These are phyloP conservation scores for Agrocybe praecox DNA, from an alignment of 768 basidiomycete genomes.

Conservation along the genomic window DNA sequence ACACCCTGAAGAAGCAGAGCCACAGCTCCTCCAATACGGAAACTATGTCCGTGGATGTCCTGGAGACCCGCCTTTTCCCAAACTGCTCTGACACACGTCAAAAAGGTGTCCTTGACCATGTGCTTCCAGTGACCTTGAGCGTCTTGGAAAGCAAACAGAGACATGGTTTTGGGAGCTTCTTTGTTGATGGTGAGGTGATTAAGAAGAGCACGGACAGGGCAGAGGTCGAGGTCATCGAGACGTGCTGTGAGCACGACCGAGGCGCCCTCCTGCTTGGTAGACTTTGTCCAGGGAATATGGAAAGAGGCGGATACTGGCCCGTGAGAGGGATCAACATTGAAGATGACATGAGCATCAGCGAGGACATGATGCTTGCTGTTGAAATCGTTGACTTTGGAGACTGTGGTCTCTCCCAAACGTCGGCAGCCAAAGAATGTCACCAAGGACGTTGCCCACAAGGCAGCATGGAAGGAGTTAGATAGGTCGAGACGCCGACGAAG, in stretches of 20 bases:
- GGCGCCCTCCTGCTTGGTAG: conserved; percentile 15
- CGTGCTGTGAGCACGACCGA: conserved; percentile 12
- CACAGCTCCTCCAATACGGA: conserved; percentile 33
- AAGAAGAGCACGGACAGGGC: conserved; percentile 16
- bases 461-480: conserved; percentile 27
- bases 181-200: conserved; percentile 23
- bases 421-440: conserved; percentile 37
- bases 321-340: conserved; percentile 4
- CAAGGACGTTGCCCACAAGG: conserved; percentile 35
- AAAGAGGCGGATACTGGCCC: conserved; percentile 10
- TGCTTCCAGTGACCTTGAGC: not conserved
- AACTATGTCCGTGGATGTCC: conserved; percentile 26
- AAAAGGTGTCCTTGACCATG: not conserved
- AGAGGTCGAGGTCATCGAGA: conserved; percentile 7
- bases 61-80: conserved; percentile 10
- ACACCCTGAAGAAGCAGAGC: conserved; percentile 28
- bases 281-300: conserved; percentile 21
- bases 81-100: not conserved
- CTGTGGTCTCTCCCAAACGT: conserved; percentile 28
- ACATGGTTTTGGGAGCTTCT: conserved; percentile 15
- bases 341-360: not conserved
- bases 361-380: not conserved
- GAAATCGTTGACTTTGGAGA: conserved; percentile 6
- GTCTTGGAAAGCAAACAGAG: conserved; percentile 14
- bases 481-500: conserved; percentile 25